Base-by-base conservation (phyloP, 805 yeast genomes). In the Osmozyma mogii region DNA sequence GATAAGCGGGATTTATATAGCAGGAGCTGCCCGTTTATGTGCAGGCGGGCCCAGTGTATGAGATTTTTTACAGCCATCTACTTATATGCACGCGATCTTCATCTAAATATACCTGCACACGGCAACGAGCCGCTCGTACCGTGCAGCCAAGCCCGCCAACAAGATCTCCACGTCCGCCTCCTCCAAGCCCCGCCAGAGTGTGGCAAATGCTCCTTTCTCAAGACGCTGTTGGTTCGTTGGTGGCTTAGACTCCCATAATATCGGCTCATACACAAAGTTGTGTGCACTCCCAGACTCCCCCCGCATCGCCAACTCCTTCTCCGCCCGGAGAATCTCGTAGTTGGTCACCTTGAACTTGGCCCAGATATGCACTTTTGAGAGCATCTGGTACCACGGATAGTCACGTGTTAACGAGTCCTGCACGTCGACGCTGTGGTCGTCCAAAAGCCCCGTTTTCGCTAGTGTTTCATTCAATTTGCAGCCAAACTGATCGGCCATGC, bases 381-480 rank as follows among this genome's bases (percentile, higher is more conserved):
- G 68, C 30, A 68, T 56, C 38, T 68, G 62, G 58, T 78, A 84
- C 87, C 95, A 81, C 1, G 96, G 87, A 43, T 71, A 80, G 43
- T 84, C 96, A 24, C 66, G 57, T 1, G 65, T 53, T 31, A 77
- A 70, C 19, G 68, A 63, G 2, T 56, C 53, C 38, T 73, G 75
- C 16, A 84, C 59, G 2, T 60, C 49, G 3, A 45, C 44, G 12
- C 68, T 65, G 36, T 65, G 64, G 3, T 40, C 44, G 41, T 82
- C 88, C 41, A 70, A 78, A 2, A 40, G n/a, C n/a, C n/a, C n/a
- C n/a, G n/a, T n/a, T n/a, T n/a, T n/a, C n/a, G n/a, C n/a, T n/a
- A n/a, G n/a, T n/a, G n/a, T n/a, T n/a, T n/a, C n/a, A n/a, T n/a
- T n/a, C n/a, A n/a, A n/a, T n/a, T n/a, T n/a, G n/a, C n/a, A n/a